Conservation (phyloP, 257 asterid genomes). For the Lithospermum erythrorhizon region DNA sequence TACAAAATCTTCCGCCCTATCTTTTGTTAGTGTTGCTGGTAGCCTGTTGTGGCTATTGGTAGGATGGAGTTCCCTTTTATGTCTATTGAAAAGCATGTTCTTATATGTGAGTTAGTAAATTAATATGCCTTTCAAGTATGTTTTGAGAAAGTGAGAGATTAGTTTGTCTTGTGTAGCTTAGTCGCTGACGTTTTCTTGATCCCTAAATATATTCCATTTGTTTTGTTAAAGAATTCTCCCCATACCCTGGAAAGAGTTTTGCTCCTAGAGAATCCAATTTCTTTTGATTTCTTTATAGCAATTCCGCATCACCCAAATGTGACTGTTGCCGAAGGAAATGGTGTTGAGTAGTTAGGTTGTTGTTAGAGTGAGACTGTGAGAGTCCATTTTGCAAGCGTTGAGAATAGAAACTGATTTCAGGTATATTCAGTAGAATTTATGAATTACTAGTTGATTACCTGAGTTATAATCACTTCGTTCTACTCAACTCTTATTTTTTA, state of each 20-base stretch:
- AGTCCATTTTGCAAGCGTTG: neutral
- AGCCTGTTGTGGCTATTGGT: neutral
- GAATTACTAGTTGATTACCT: neutral
- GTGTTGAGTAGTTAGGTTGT: neutral
- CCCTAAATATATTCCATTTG: neutral
- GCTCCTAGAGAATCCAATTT: neutral
- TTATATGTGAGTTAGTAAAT: neutral
- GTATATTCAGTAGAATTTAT: too few relatives aligned
- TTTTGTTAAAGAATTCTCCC: neutral
- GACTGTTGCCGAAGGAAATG: too few relatives aligned
- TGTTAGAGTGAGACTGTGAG: neutral
- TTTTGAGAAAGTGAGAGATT: neutral
- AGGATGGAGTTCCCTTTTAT: too few relatives aligned
- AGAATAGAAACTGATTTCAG: neutral
- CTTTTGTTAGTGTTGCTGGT: neutral
- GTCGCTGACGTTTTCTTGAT: neutral
- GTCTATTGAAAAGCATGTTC: too few relatives aligned
- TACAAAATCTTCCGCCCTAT: constrained; percentile 12
- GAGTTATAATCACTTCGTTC: neutral
- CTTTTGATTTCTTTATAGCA: neutral
- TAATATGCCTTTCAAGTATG: neutral
- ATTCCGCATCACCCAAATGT: neutral
- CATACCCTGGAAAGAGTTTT: neutral
- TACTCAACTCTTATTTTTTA: neutral
- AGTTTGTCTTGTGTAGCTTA: neutral